Evolutionary conservation across 2,329 filamentous ascomycete species (phyloP).

Genomic region (Rhinocladiella mackenziei): DNA sequence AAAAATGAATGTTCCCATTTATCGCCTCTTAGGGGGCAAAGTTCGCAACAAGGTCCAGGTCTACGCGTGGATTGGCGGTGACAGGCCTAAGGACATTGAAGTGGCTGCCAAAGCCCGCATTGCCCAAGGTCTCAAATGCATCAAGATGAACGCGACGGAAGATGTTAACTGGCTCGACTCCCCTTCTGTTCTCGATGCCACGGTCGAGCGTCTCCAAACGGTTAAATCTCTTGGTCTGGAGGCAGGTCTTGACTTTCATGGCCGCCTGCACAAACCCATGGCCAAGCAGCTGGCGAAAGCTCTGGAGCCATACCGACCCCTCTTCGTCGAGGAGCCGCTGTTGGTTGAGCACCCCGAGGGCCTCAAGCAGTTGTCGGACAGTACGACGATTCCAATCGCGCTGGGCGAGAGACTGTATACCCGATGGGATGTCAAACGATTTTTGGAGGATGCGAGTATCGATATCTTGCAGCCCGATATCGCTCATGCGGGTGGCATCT

Average conservation of each 20-base stretch:
- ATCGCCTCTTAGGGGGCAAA: slow-evolving; percentile 70
- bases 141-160: slow-evolving; percentile 75
- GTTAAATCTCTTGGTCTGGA: slow-evolving; percentile 69
- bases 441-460: slow-evolving; percentile 61
- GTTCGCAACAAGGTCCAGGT: slow-evolving; percentile 64
- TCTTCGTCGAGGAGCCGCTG: slow-evolving; percentile 70
- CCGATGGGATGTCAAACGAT: slow-evolving; percentile 67
- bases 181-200: slow-evolving; percentile 58
- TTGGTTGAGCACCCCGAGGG: slow-evolving; percentile 62
- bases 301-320: slow-evolving; percentile 60
- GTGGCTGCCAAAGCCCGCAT: slow-evolving; percentile 52
- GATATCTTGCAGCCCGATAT: slow-evolving; percentile 71
- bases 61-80: slow-evolving; percentile 72
- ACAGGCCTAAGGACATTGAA: slow-evolving; percentile 62
- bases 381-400: slow-evolving; percentile 61
- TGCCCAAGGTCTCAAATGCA: slow-evolving; percentile 37
- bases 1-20: slow-evolving; percentile 62
- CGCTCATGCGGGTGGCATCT: slow-evolving; percentile 65
- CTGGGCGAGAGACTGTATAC: slow-evolving; percentile 66
- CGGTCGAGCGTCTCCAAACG: slow-evolving; percentile 62
- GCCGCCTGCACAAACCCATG: slow-evolving; percentile 69
- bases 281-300: slow-evolving; percentile 65
- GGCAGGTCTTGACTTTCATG: slow-evolving; percentile 73
- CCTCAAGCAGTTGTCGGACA: slow-evolving; percentile 55
- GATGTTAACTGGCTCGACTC: slow-evolving; percentile 72